A percentile compares a stretch with the other conserved stretches of the same genome.
Evolutionary conservation across 768 basidiomycete species (phyloP).

Genomic region (Cyathus striatus): DNA sequence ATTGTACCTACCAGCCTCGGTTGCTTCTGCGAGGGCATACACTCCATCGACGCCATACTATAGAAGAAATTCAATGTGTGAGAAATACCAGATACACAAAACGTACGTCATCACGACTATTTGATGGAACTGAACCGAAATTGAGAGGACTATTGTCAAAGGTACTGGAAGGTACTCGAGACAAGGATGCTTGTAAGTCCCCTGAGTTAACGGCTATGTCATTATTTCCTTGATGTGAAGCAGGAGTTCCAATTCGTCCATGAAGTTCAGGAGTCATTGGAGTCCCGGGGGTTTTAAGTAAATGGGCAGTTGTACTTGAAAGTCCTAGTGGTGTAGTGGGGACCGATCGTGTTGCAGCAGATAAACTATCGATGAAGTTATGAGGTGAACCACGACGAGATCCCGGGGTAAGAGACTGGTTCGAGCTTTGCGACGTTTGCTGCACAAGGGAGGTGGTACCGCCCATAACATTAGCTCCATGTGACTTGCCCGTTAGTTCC

Average conservation of each 20-base stretch:
- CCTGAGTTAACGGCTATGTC: slow-evolving; percentile 38
- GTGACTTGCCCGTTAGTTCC: slow-evolving; percentile 39
- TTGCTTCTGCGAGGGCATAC: slow-evolving; percentile 40
- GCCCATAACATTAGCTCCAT: slow-evolving; percentile 46
- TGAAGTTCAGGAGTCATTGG: slow-evolving; percentile 63
- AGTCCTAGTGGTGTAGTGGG: slow-evolving; percentile 75
- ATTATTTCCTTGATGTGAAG: slow-evolving; percentile 40
- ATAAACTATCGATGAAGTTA: slow-evolving; percentile 54
- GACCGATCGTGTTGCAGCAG: slow-evolving; percentile 68
- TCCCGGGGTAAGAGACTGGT: slow-evolving; percentile 34
- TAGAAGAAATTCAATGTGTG: slow-evolving; percentile 8
- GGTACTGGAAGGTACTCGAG: slow-evolving; percentile 54
- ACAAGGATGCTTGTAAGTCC: slow-evolving; percentile 71
- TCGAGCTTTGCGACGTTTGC: slow-evolving; percentile 51
- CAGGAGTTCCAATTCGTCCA: slow-evolving; percentile 53
- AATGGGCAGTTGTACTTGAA: slow-evolving; percentile 39
- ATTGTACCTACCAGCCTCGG: slow-evolving; percentile 51
- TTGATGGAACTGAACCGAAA: slow-evolving; percentile 48
- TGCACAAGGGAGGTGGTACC: slow-evolving; percentile 60
- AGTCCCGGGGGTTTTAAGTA: slow-evolving; percentile 65
- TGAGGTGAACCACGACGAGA: slow-evolving; percentile 78
- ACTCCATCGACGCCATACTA: slow-evolving; percentile 59
- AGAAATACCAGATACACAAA: too few species aligned
- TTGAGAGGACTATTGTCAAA: slow-evolving; percentile 52
- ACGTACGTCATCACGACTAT: slow-evolving; percentile 54